A percentile compares a stretch with the other conserved stretches of the same genome.
phyloP scores from a whole-genome alignment of 2,329 filamentous ascomycete genomes.

The Talaromyces sp. region DNA sequence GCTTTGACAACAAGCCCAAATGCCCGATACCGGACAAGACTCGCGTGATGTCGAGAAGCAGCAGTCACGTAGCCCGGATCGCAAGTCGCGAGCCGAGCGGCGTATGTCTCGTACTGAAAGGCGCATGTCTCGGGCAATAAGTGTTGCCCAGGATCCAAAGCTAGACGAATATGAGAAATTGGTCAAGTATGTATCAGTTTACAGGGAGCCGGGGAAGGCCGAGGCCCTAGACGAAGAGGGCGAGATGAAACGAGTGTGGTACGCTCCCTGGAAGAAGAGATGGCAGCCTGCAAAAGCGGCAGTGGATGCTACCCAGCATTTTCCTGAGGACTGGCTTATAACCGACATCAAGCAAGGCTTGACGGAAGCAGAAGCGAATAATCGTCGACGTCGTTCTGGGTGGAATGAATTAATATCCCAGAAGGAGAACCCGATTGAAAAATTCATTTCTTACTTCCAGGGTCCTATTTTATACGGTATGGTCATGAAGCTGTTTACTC shows the following conservation, averaged over 20 bases:
- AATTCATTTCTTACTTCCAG: conserved; percentile 69
- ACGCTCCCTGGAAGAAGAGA: conserved; percentile 51
- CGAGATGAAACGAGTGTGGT: conserved; percentile 52
- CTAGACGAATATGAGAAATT: conserved; percentile 62
- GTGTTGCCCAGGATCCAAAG: conserved; percentile 23
- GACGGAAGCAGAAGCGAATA: conserved; percentile 51
- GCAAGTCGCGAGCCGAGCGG: conserved; percentile 9
- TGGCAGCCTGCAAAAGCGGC: conserved; percentile 22
- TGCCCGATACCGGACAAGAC: conserved; percentile 2
- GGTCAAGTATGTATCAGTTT: conserved; percentile 62
- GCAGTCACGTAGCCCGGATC: not conserved
- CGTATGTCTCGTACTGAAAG: conserved; percentile 30
- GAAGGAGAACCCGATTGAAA: conserved; percentile 68
- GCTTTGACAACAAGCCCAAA: not conserved
- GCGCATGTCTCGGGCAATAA: conserved; percentile 15
- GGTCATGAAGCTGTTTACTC: not conserved
- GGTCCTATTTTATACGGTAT: conserved; percentile 70
- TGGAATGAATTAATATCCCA: conserved; percentile 73
- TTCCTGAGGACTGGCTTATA: conserved; percentile 63
- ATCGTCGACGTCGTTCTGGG: conserved; percentile 58
- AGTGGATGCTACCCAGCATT: conserved; percentile 27
- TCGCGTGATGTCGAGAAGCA: conserved; percentile 8
- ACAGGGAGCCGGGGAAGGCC: conserved; percentile 48
- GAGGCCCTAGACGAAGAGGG: conserved; percentile 37
- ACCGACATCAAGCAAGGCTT: conserved; percentile 65